Evolutionary conservation across 495 filamentous ascomycete genomes (phyloP).

Genomic region (Aspergillus steynii): DNA sequence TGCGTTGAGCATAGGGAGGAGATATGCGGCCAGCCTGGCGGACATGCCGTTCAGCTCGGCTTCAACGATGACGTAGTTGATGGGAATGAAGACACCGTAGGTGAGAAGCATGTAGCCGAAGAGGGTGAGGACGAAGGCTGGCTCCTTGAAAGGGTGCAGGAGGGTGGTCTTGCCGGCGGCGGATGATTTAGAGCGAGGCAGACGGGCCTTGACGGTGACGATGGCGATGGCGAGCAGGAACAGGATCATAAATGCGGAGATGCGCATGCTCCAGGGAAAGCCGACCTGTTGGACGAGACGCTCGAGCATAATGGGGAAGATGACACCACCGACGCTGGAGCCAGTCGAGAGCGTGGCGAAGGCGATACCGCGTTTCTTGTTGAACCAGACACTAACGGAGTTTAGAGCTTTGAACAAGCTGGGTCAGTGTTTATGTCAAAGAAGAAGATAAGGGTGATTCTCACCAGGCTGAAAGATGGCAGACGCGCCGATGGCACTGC

Average conservation of each 20-base stretch:
- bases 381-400: slow-evolving; percentile 49
- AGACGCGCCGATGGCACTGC: slow-evolving; percentile 32
- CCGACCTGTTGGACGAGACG: slow-evolving; percentile 37
- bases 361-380: slow-evolving; percentile 49
- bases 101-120: slow-evolving; percentile 52
- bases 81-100: slow-evolving; percentile 32
- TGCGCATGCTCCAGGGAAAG: slow-evolving; percentile 44
- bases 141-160: slow-evolving; percentile 50
- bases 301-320: slow-evolving; percentile 43
- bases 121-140: slow-evolving; percentile 2
- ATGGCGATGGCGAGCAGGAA: slow-evolving; percentile 29
- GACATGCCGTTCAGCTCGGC: slow-evolving; percentile 27
- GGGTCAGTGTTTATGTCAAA: background rate
- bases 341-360: slow-evolving; percentile 52
- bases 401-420: background rate
- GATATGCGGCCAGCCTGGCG: slow-evolving; percentile 22
- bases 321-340: slow-evolving; percentile 53
- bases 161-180: slow-evolving; percentile 18
- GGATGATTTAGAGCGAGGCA: slow-evolving; percentile 16
- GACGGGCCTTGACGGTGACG: slow-evolving; percentile 30
- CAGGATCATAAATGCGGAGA: slow-evolving; percentile 40
- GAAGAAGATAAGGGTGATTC: background rate
- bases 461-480: slow-evolving; percentile 24
- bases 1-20: slow-evolving; percentile 34
- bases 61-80: slow-evolving; percentile 27